Conservation (phyloP, 179 eudicot species). For the Amaranthus tricolor region DNA sequence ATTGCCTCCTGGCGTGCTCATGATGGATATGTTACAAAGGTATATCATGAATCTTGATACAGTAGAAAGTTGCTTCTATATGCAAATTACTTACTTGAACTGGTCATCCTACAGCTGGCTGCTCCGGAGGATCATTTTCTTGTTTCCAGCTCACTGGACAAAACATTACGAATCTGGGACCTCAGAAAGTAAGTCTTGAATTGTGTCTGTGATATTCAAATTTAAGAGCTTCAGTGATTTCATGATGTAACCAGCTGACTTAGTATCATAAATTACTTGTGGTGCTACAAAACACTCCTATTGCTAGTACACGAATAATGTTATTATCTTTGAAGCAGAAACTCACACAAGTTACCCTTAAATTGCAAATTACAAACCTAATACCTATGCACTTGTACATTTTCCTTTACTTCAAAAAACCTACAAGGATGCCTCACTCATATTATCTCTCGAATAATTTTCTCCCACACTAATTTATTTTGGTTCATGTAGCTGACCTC, state of each 20-base stretch:
- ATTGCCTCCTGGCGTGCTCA: conserved; percentile 93
- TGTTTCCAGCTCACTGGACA: conserved; percentile 91
- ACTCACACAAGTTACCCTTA: no score
- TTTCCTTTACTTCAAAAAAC: no score
- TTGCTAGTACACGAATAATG: no score
- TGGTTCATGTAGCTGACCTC: no score
- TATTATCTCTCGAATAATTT: no score
- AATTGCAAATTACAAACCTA: no score
- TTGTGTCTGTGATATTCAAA: conserved; percentile 3
- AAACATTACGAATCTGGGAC: conserved; percentile 85
- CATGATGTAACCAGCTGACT: conserved; percentile 3
- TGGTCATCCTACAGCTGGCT: conserved; percentile 66
- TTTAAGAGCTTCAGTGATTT: conserved; percentile 5
- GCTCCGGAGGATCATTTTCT: conserved; percentile 80
- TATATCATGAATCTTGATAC: conserved; percentile 28
- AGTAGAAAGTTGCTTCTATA: not conserved
- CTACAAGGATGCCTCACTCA: no score
- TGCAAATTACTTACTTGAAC: conserved; percentile 9
- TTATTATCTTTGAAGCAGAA: no score
- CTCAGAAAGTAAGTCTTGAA: conserved; percentile 69
- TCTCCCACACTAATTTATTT: no score
- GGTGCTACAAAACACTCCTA: no score
- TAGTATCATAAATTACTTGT: no score
- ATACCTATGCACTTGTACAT: no score
- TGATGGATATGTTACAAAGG: conserved; percentile 95